A percentile compares a stretch with the other conserved stretches of the same genome.
phyloP scores from a whole-genome alignment of 345 rosid species.

The Excoecaria cochinchinensis region DNA sequence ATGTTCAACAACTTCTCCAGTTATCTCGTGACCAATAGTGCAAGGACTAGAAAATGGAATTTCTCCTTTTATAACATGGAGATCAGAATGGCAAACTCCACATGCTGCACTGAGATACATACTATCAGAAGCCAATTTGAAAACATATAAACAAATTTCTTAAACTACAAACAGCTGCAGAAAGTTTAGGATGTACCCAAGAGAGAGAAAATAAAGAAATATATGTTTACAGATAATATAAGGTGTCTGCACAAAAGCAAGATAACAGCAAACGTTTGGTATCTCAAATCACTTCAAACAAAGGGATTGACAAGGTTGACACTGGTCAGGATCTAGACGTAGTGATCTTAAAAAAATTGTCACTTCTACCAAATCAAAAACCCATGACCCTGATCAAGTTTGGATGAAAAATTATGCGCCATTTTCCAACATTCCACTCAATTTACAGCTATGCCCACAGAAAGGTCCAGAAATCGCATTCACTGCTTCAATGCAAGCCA shows the following conservation, averaged over 20 bases:
- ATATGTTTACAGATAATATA: neutral
- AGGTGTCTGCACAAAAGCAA: neutral
- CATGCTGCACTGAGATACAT: constrained; percentile 47
- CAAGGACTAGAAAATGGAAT: constrained; percentile 84
- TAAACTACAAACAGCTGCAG: neutral
- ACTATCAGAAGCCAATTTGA: neutral
- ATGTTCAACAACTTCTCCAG: constrained; percentile 96
- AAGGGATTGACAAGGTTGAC: neutral
- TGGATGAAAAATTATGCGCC: neutral
- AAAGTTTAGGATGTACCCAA: neutral
- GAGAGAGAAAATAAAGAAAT: neutral
- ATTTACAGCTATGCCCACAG: neutral
- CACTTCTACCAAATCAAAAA: neutral
- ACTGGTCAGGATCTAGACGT: no score
- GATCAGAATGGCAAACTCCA: constrained; percentile 98
- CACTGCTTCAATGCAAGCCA: neutral
- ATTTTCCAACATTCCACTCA: neutral
- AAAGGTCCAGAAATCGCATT: neutral
- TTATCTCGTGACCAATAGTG: constrained; percentile 88
- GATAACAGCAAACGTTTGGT: neutral
- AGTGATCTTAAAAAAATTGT: no score
- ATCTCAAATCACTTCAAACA: neutral
- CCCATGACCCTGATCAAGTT: neutral
- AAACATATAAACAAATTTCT: neutral
- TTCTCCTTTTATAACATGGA: constrained; percentile 94